These are phyloP conservation scores for Colletotrichum noveboracense DNA, from an alignment of 2,329 filamentous ascomycete species.

Conservation along the genomic window DNA sequence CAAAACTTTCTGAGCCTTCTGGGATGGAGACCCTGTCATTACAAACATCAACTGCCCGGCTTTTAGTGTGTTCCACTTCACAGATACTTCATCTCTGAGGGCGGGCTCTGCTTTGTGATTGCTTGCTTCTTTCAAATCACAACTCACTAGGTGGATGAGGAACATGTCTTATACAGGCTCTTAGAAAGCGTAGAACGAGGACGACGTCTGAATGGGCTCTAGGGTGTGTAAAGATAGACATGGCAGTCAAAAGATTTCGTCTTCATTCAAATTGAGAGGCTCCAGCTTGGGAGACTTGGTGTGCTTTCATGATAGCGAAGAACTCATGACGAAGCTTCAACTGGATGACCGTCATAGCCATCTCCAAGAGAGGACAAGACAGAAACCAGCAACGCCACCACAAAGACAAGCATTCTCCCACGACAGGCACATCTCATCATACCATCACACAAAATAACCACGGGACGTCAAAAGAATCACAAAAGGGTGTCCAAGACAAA, in stretches of 20 bases:
- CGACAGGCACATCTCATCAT: background rate
- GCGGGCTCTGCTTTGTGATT: background rate
- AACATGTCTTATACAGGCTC: background rate
- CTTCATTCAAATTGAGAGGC: background rate
- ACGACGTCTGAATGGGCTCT: background rate
- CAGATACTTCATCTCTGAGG: background rate
- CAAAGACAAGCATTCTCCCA: background rate
- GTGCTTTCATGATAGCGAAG: background rate
- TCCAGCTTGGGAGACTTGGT: background rate
- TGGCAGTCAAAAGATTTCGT: background rate
- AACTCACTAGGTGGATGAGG: background rate
- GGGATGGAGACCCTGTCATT: background rate
- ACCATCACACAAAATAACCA: background rate
- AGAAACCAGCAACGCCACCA: background rate
- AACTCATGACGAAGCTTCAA: background rate
- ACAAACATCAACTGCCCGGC: fast-evolving
- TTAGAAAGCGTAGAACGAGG: background rate
- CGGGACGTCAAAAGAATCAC: background rate
- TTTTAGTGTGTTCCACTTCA: background rate
- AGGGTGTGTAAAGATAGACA: background rate
- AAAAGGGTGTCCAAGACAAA: background rate
- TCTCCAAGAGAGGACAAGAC: background rate
- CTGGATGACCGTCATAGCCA: background rate
- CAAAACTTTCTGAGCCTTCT: fast-evolving
- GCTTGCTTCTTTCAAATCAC: background rate